Base-by-base conservation (phyloP, 805 yeast genomes). In the Ogataea haglerorum region DNA sequence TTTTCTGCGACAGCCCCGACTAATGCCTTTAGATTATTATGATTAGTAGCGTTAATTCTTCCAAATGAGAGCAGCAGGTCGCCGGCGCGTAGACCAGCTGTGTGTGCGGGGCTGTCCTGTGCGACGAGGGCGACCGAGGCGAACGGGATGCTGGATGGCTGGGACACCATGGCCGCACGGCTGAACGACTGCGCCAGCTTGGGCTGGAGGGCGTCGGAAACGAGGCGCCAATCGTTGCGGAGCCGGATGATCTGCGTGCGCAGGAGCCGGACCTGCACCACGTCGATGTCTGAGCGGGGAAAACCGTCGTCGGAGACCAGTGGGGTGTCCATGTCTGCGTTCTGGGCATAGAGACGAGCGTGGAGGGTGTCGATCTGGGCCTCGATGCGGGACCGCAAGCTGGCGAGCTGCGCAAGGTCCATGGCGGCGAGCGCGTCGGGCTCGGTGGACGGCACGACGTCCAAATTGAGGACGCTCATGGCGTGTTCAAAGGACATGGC, bases 281-380 rank as follows among this genome's bases (percentile, higher is more conserved):
- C 84, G 53, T 91, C 95, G 19, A 91, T 72, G 55, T 91, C 97
- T 13, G 69, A 60, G 30, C 97, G 66, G 1, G 99, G 99, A 53
- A 76, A 91, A 15, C 97, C 96, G 54, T 91, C 95, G 0, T 53
- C 43, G 0, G 83, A 76, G 2, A 85, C 62, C 43, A 91, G 61
- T 0, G 79, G 69, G 1, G 90, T 80, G 17, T 72, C 60, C 86
- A 87, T 80, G 48, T 75, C 80, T 1, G 53, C 56, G 10, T 49
- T 34, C 7, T 27, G 40, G 42, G 63, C 47, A 6, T 52, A 47
- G 18, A 85, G 65, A 10, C 68, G 53, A 22, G 66, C 73, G 45
- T 72, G 68, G 31, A 79, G 56, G 5, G 49, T 53, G 23, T 51
- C 53, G 17, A 78, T 47, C 43, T 72, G 71, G 3, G 42, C 16